These are phyloP conservation scores for Plasmopara halstedii DNA, from an alignment of 352 stramenopile species.

Conservation along the genomic window DNA sequence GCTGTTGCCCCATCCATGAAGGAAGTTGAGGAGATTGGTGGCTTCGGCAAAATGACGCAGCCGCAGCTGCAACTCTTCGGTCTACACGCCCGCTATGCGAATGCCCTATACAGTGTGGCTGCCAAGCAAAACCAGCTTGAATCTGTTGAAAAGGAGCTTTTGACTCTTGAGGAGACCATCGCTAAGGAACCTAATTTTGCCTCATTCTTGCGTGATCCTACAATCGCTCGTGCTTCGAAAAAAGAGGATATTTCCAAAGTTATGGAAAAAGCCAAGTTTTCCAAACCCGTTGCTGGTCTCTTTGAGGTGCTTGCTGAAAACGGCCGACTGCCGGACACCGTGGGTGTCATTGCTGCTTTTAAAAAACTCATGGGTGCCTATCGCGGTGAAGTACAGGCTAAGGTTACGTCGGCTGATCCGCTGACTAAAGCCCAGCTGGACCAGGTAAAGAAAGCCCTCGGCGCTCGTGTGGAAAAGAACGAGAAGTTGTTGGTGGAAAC, in stretches of 20 bases:
- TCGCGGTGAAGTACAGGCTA: constrained; percentile 92
- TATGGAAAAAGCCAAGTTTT: constrained; percentile 88
- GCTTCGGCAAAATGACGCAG: constrained; percentile 77
- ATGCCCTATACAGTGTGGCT: constrained; percentile 94
- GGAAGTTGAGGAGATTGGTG: constrained; percentile 57
- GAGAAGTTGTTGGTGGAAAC: constrained; percentile 90
- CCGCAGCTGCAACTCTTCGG: constrained; percentile 94
- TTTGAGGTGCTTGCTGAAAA: constrained; percentile 96
- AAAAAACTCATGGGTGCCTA: constrained; percentile 94
- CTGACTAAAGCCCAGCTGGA: constrained; percentile 90
- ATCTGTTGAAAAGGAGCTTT: constrained; percentile 83
- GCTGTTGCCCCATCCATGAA: constrained; percentile 25
- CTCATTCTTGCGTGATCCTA: constrained; percentile 94
- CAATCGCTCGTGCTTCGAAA: constrained; percentile 92
- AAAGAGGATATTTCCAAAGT: constrained; percentile 89
- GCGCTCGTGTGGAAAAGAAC: constrained; percentile 73
- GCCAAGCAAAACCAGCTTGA: constrained; percentile 82
- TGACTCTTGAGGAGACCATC: constrained; percentile 78
- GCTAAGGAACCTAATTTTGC: constrained; percentile 85
- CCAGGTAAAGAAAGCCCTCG: constrained; percentile 91
- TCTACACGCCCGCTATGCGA: constrained; percentile 94
- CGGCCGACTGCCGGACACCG: constrained; percentile 86
- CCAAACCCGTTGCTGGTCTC: constrained; percentile 90
- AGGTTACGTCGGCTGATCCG: constrained; percentile 93
- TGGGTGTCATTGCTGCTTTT: constrained; percentile 85